These are phyloP conservation scores for Delonix regia DNA, from an alignment of 306 rosid species.

Conservation along the genomic window DNA sequence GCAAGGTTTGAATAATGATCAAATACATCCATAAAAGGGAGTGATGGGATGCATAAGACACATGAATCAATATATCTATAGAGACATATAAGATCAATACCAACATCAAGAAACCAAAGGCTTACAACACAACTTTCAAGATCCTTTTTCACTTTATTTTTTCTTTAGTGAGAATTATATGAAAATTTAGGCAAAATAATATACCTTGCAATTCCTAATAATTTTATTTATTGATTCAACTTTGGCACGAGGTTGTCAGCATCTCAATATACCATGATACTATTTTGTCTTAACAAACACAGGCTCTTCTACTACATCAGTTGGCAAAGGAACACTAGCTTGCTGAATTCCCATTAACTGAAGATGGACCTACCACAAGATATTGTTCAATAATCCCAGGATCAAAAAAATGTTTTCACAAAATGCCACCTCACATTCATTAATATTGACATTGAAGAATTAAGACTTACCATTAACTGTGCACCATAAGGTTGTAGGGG, in stretches of 20 bases:
- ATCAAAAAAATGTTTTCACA: slow-evolving; percentile 16
- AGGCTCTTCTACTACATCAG: slow-evolving; percentile 79
- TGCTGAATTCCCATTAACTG: slow-evolving; percentile 88
- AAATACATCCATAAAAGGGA: not conserved
- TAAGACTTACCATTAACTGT: slow-evolving; percentile 78
- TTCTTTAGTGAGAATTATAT: slow-evolving; percentile 8
- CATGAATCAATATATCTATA: slow-evolving; percentile 19
- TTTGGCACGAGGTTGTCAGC: slow-evolving; percentile 81
- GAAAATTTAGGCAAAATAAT: slow-evolving; percentile 5
- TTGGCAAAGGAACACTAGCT: slow-evolving; percentile 78
- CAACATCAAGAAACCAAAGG: slow-evolving; percentile 28
- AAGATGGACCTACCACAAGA: slow-evolving; percentile 70
- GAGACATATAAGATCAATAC: slow-evolving; percentile 1
- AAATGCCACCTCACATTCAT: not conserved
- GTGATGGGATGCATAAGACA: slow-evolving; percentile 12
- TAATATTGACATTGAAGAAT: slow-evolving; percentile 8
- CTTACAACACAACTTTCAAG: slow-evolving; percentile 49
- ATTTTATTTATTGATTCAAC: slow-evolving; percentile 82
- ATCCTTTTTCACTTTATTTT: slow-evolving; percentile 10
- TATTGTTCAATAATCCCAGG: slow-evolving; percentile 25
- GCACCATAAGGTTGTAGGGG: slow-evolving; percentile 85
- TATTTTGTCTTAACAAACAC: slow-evolving; percentile 83
- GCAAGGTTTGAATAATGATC: slow-evolving; percentile 44
- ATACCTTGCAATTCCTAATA: slow-evolving; percentile 81
- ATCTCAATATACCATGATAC: slow-evolving; percentile 74